A percentile compares a stretch with the other conserved stretches of the same genome.
Conservation (phyloP, 139 green algal species). For the Ettlia oleoabundans region DNA sequence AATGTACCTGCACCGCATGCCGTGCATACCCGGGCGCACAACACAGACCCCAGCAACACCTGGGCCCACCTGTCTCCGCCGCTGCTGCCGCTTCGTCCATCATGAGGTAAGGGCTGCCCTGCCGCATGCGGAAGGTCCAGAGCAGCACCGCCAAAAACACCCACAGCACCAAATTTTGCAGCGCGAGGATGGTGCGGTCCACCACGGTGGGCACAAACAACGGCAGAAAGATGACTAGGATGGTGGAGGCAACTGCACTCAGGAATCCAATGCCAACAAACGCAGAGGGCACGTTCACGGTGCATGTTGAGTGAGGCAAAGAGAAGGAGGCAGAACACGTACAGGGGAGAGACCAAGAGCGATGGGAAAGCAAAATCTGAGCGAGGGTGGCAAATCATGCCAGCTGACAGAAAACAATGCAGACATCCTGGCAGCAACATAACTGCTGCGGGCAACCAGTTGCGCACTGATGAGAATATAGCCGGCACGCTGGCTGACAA, state of each 20-base stretch:
- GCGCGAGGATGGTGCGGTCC: constrained; percentile 32
- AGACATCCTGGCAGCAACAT: too few relatives aligned
- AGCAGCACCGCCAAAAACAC: constrained; percentile 48
- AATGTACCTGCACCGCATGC: too few relatives aligned
- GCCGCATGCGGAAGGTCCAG: constrained; percentile 62
- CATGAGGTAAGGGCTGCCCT: constrained; percentile 57
- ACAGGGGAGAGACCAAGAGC: too few relatives aligned
- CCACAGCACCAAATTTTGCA: constrained; percentile 39
- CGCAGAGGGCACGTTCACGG: not conserved
- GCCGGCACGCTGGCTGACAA: too few relatives aligned
- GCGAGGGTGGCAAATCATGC: too few relatives aligned
- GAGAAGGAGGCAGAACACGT: too few relatives aligned
- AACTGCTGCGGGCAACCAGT: too few relatives aligned
- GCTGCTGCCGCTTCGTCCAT: constrained; percentile 42
- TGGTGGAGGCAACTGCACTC: constrained; percentile 32
- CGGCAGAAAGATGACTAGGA: constrained; percentile 50
- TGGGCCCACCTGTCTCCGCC: not conserved
- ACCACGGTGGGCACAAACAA: constrained; percentile 50
- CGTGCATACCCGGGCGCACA: too few relatives aligned
- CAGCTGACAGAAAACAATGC: too few relatives aligned
- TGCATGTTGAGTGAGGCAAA: not conserved
- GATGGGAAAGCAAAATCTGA: too few relatives aligned
- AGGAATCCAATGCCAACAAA: not conserved
- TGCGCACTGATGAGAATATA: too few relatives aligned
- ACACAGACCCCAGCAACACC: not conserved